These are phyloP conservation scores for Penicillium salamii DNA, from an alignment of 495 filamentous ascomycete species.

Conservation along the genomic window DNA sequence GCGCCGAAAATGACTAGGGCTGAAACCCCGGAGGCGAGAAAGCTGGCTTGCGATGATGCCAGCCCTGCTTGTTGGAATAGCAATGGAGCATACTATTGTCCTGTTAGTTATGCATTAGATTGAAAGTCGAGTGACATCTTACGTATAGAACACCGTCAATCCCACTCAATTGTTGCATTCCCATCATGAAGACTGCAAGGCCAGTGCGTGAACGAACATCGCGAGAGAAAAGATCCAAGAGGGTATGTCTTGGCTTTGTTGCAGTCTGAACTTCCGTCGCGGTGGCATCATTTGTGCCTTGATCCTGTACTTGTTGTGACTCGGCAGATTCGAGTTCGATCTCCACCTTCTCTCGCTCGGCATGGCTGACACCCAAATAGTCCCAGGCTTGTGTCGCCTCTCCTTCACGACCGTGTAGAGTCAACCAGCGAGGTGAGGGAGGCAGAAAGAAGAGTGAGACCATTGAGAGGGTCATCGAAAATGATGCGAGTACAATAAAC, in stretches of 20 bases:
- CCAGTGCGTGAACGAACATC: conserved; percentile 37
- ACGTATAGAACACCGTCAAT: conserved; percentile 42
- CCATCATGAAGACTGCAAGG: conserved; percentile 44
- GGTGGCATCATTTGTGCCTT: neutral
- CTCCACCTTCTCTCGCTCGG: conserved; percentile 50
- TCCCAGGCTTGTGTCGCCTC: conserved; percentile 39
- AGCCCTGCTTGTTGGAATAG: conserved; percentile 54
- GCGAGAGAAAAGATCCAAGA: conserved; percentile 38
- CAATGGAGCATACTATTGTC: conserved; percentile 46
- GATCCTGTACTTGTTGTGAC: neutral
- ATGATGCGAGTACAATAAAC: conserved; percentile 41
- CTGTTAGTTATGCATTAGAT: neutral
- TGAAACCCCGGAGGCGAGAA: conserved; percentile 54
- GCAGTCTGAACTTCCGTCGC: neutral
- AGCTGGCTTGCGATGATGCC: conserved; percentile 41
- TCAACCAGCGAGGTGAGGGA: conserved; percentile 48
- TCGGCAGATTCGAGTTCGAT: neutral
- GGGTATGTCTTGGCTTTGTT: neutral
- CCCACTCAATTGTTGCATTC: conserved; percentile 39
- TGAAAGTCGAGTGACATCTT: conserved; percentile 10
- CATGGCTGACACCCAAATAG: conserved; percentile 44
- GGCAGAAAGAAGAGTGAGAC: conserved; percentile 38
- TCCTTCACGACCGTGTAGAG: conserved; percentile 31
- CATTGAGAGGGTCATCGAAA: conserved; percentile 37
- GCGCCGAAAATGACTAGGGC: conserved; percentile 47